Conservation (phyloP, 2,329 filamentous ascomycete species). For the Colletotrichum spinosum region DNA sequence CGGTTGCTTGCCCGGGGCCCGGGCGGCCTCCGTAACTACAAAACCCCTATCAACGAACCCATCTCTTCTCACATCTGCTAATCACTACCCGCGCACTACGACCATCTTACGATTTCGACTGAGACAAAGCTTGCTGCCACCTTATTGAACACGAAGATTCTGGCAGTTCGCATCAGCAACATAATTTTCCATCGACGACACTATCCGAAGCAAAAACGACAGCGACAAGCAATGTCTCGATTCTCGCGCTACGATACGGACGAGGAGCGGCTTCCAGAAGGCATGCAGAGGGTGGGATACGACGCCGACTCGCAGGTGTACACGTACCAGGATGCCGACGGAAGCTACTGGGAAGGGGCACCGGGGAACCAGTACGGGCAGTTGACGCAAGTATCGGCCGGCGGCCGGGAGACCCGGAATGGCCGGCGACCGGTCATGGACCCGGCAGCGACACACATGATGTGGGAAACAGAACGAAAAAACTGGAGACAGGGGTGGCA, state of each 20-base stretch:
- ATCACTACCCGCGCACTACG: no score
- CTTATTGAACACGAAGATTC: no score
- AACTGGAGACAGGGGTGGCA: constrained; percentile 65
- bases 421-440: constrained; percentile 47
- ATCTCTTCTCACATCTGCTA: no score
- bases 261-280: constrained; percentile 64
- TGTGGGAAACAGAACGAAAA: constrained; percentile 41
- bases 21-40: no score
- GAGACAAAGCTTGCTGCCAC: no score
- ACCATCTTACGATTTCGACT: no score
- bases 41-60: no score
- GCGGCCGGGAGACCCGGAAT: constrained; percentile 36
- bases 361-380: constrained; percentile 62
- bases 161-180: background rate
- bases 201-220: background rate
- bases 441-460: constrained; percentile 35
- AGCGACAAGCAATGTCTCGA: constrained; percentile 50
- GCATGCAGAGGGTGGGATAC: constrained; percentile 67
- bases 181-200: background rate
- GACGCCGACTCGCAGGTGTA: constrained; percentile 66
- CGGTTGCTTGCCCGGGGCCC: no score
- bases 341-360: constrained; percentile 61
- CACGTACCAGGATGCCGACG: constrained; percentile 62
- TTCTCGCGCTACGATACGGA: constrained; percentile 59
- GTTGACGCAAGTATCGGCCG: constrained; percentile 53